A percentile compares a stretch with the other conserved stretches of the same genome.
Evolutionary conservation across 768 basidiomycete genomes (phyloP).

Genomic region (Cystofilobasidium macerans): DNA sequence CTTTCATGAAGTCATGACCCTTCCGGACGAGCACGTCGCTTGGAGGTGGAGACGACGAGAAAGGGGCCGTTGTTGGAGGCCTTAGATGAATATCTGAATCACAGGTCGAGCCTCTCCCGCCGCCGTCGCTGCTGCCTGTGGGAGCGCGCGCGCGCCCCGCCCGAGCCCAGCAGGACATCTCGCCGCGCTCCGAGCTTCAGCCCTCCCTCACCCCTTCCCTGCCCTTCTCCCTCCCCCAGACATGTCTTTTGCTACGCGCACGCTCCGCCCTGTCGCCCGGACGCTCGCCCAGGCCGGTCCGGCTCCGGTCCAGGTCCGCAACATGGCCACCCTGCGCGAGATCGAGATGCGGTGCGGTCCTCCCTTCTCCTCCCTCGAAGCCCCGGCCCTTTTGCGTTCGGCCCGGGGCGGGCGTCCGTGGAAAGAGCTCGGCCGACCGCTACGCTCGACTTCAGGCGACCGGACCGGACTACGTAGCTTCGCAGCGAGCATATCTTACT

Average conservation of each 20-base stretch:
- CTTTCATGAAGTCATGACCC: too few species aligned
- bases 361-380: neutral
- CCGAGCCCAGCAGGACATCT: neutral
- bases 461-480: too few species aligned
- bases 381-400: neutral
- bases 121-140: neutral
- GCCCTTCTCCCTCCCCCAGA: neutral
- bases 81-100: too few species aligned
- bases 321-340: slow-evolving; percentile 85
- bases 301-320: slow-evolving; percentile 24
- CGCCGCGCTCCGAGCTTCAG: neutral
- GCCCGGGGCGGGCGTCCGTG: too few species aligned
- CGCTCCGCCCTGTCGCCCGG: slow-evolving; percentile 21
- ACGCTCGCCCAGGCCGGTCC: slow-evolving; percentile 19
- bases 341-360: slow-evolving; percentile 63
- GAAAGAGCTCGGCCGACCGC: neutral
- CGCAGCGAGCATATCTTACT: too few species aligned
- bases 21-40: too few species aligned
- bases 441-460: too few species aligned
- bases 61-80: too few species aligned
- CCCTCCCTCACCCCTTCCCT: neutral
- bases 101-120: neutral
- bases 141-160: too few species aligned
- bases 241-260: slow-evolving; percentile 24
- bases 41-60: too few species aligned